phyloP scores from a whole-genome alignment of 108 stramenopile genomes.

The Skeletonema marinoi region DNA sequence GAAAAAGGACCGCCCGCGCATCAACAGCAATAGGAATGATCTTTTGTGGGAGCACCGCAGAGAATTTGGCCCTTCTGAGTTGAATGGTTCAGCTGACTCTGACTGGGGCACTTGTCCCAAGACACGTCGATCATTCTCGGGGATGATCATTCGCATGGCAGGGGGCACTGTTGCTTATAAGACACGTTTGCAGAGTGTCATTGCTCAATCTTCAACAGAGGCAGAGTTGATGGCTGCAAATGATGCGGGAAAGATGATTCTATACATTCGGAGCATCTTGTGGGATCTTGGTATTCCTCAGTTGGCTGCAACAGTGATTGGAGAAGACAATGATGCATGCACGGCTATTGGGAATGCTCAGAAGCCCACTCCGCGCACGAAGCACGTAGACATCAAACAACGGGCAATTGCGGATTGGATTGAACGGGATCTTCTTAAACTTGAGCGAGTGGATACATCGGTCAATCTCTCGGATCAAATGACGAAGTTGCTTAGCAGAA shows the following conservation, averaged over 20 bases:
- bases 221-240: conserved; percentile 18
- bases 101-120: conserved; percentile 33
- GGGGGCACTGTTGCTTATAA: conserved; percentile 36
- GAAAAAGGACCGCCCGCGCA: not conserved
- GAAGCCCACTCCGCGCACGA: conserved; percentile 18
- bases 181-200: conserved; percentile 7
- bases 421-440: too few species aligned
- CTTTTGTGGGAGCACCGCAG: too few species aligned
- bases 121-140: conserved; percentile 32
- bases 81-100: conserved; percentile 24
- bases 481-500: too few species aligned
- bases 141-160: conserved; percentile 23
- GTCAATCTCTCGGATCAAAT: too few species aligned
- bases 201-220: conserved; percentile 31
- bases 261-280: conserved; percentile 35
- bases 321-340: conserved; percentile 28
- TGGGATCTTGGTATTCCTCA: conserved; percentile 39
- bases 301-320: too few species aligned
- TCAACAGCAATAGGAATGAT: too few species aligned
- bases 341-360: conserved; percentile 13
- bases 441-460: too few species aligned
- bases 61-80: not conserved
- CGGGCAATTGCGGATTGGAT: too few species aligned
- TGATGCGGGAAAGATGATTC: conserved; percentile 30
- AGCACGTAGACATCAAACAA: too few species aligned